A percentile compares a stretch with the other conserved stretches of the same genome.
phyloP scores from a whole-genome alignment of 148 eudicot species.

The Diospyros kaki region DNA sequence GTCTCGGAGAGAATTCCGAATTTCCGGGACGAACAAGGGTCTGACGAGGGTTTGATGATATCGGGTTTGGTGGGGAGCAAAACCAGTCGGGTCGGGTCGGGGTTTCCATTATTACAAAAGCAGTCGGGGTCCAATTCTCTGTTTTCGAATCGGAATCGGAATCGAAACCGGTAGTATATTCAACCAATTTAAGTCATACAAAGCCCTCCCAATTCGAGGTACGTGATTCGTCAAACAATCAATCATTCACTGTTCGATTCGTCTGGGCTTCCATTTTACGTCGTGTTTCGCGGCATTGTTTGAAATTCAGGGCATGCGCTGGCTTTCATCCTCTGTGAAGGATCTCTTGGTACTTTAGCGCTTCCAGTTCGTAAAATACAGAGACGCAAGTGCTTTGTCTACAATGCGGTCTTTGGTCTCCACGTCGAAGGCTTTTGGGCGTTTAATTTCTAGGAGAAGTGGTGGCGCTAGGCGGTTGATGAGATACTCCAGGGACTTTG shows the following conservation, averaged over 20 bases:
- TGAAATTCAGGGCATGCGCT: slow-evolving; percentile 4
- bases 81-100: too few species aligned
- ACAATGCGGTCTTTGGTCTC: slow-evolving; percentile 43
- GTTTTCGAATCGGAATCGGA: too few species aligned
- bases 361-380: neutral
- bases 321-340: neutral
- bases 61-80: too few species aligned
- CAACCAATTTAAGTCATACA: neutral
- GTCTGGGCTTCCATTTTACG: neutral
- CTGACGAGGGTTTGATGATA: too few species aligned
- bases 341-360: neutral
- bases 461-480: slow-evolving; percentile 19
- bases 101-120: too few species aligned
- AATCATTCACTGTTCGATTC: neutral
- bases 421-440: slow-evolving; percentile 42
- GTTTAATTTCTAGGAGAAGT: slow-evolving; percentile 25
- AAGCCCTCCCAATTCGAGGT: neutral
- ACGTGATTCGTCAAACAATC: neutral
- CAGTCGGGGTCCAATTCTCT: too few species aligned
- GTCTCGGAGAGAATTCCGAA: too few species aligned
- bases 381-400: neutral
- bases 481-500: slow-evolving; percentile 11
- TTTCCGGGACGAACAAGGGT: too few species aligned
- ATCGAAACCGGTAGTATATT: too few species aligned
- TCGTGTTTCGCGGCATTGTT: neutral